These are phyloP conservation scores for Aegilops speltoides DNA, from an alignment of 176 grass and related monocot species.

Conservation along the genomic window DNA sequence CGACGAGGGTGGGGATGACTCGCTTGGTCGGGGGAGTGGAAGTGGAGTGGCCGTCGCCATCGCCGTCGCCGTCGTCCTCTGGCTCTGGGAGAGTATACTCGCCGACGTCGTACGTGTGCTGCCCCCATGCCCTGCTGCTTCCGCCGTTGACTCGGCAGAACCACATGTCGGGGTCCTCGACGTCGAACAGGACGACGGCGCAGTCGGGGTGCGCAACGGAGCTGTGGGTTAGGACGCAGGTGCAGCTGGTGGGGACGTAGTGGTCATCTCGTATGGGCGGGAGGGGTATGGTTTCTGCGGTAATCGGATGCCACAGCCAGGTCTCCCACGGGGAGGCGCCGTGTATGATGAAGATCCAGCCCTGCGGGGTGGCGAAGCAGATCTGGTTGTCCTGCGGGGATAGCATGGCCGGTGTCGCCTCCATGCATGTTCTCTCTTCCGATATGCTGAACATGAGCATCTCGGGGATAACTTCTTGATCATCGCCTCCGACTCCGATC, in stretches of 20 bases:
- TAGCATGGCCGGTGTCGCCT: not conserved
- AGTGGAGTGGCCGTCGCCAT: not conserved
- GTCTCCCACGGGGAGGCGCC: not conserved
- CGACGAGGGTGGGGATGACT: not conserved
- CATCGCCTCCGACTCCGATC: not conserved
- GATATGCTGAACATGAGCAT: not conserved
- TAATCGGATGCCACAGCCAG: not conserved
- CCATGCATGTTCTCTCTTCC: not conserved
- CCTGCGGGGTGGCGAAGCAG: not conserved
- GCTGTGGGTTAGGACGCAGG: not conserved
- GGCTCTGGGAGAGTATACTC: not conserved
- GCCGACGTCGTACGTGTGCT: not conserved
- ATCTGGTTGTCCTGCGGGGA: not conserved
- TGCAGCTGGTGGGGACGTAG: not conserved
- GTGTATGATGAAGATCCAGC: constrained; percentile 4
- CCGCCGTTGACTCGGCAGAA: not conserved
- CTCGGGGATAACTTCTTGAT: not conserved
- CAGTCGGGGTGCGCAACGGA: not conserved
- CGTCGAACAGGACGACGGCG: constrained; percentile 4
- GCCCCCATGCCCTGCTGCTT: not conserved
- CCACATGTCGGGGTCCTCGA: not conserved
- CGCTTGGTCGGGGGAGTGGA: not conserved
- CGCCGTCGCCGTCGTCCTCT: too few species aligned
- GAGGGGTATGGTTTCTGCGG: not conserved
- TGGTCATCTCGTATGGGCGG: not conserved